Evolutionary conservation across 345 rosid species (phyloP), one percentile per base, ranked within the genome.

Genomic region (Linum tenue): DNA sequence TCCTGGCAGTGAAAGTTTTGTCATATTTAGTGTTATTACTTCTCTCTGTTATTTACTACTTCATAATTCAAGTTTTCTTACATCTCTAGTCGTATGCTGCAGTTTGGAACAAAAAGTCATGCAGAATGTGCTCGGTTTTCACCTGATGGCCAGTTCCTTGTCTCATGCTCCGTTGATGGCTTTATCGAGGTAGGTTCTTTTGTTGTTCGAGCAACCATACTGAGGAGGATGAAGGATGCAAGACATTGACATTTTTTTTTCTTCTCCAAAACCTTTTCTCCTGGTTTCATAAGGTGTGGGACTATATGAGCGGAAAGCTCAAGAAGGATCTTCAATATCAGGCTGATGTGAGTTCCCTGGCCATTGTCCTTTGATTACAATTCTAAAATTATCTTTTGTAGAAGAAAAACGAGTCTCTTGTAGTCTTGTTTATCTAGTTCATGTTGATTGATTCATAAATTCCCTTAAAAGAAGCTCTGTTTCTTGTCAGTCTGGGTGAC

Each of bases 311-410:
- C 67, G 99, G 99, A 67, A 95, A 95, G 83, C 88, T 95, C 76
- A 89, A 95, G 85, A 91, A 91, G 77, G 99, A 95, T 80, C 88
- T 95, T 68, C 97, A 87, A 55, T 95, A 95, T 76, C 99, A 95
- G 78, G 97, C 97, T 72, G 99, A 83, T 64, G 99, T 88, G 67
- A 82, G 92, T 76, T 8, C 16, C 56, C 43, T 50, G 40, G 16
- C 53, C 8, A 35, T 66, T 41, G 68, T 31, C 44, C 16, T 10
- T 69, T 12, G 15, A 5, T 37, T 57, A 56, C 57, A 36, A 44
- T 58, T 31, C 57, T 16, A 12, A 14, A 57, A 39, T 36, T 55
- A 55, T 2, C 37, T 56, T 69, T 41, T 44, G 37, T 51, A 17
- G 39, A 3, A 22, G 39, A 59, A 59, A 22, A 22, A 22, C 31